These are phyloP conservation scores for Myxozyma udenii DNA, from an alignment of 805 yeast species.

Conservation along the genomic window DNA sequence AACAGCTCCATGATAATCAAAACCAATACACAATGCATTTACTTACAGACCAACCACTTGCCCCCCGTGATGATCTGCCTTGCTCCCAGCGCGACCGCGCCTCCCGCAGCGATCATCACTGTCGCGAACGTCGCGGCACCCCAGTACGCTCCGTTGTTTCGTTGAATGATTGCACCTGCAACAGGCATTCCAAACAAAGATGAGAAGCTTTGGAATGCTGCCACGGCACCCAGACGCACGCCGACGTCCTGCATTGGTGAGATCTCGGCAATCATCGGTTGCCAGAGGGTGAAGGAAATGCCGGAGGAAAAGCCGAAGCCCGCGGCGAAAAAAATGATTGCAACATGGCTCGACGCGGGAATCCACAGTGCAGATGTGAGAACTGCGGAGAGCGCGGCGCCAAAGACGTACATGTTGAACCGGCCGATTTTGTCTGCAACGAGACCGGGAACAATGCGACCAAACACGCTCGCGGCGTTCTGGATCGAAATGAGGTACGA, in stretches of 20 bases:
- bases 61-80: conserved; percentile 7
- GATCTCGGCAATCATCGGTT: conserved; percentile 37
- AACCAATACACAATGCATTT: too few species aligned
- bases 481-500: conserved; percentile 37
- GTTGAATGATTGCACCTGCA: conserved; percentile 34
- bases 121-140: conserved; percentile 31
- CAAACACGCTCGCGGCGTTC: conserved; percentile 44
- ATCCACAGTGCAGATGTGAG: conserved; percentile 40
- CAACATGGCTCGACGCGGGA: conserved; percentile 35
- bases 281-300: conserved; percentile 37
- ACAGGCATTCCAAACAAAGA: conserved; percentile 36
- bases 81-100: conserved; percentile 3
- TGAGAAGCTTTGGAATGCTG: conserved; percentile 55
- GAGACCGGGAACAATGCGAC: conserved; percentile 50
- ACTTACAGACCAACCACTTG: neutral
- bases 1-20: too few species aligned
- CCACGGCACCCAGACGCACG: conserved; percentile 57
- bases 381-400: conserved; percentile 32
- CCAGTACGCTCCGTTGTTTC: conserved; percentile 26
- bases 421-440: conserved; percentile 52
- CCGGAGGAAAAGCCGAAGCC: conserved; percentile 39
- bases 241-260: conserved; percentile 34
- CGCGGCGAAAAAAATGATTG: conserved; percentile 35
- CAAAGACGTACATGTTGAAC: conserved; percentile 41
- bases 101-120: conserved; percentile 17